These are phyloP conservation scores for Lactarius sp. DNA, from an alignment of 768 basidiomycete species.

Conservation along the genomic window DNA sequence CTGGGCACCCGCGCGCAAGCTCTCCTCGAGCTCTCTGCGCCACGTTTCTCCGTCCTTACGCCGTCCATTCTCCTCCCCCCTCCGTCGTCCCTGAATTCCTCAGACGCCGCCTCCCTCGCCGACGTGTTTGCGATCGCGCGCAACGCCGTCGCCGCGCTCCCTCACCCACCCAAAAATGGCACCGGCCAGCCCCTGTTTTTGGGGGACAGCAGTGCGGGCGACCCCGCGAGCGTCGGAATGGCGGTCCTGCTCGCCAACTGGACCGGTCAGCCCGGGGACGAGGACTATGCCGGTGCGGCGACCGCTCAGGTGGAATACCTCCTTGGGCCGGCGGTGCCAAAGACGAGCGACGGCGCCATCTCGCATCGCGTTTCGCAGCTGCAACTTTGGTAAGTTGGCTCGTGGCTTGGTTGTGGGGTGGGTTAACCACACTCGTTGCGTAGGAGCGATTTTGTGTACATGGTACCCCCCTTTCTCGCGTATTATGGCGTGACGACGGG, in stretches of 20 bases:
- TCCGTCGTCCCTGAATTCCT: conserved; percentile 22
- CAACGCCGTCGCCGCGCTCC: conserved; percentile 45
- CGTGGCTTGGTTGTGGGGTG: no score
- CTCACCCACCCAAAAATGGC: conserved; percentile 38
- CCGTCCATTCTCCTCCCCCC: conserved; percentile 31
- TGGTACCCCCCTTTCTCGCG: conserved; percentile 84
- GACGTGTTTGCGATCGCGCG: conserved; percentile 56
- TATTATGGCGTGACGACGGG: conserved; percentile 66
- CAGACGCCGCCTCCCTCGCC: conserved; percentile 35
- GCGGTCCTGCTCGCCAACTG: conserved; percentile 61
- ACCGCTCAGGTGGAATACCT: conserved; percentile 61
- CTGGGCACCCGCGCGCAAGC: conserved; percentile 48
- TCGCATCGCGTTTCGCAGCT: conserved; percentile 67
- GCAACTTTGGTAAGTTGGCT: conserved; percentile 58
- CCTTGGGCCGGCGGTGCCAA: conserved; percentile 46
- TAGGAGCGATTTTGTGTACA: conserved; percentile 78
- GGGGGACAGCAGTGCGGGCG: conserved; percentile 60
- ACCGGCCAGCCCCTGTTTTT: conserved; percentile 51
- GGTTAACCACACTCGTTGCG: not conserved
- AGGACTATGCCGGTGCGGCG: conserved; percentile 61
- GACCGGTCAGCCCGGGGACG: conserved; percentile 40
- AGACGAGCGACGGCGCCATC: conserved; percentile 70
- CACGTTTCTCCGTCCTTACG: conserved; percentile 44
- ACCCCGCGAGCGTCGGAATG: conserved; percentile 76
- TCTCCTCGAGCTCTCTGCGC: conserved; percentile 45